Base-by-base conservation (phyloP, 345 rosid species). In the Eucalyptus camaldulensis region DNA sequence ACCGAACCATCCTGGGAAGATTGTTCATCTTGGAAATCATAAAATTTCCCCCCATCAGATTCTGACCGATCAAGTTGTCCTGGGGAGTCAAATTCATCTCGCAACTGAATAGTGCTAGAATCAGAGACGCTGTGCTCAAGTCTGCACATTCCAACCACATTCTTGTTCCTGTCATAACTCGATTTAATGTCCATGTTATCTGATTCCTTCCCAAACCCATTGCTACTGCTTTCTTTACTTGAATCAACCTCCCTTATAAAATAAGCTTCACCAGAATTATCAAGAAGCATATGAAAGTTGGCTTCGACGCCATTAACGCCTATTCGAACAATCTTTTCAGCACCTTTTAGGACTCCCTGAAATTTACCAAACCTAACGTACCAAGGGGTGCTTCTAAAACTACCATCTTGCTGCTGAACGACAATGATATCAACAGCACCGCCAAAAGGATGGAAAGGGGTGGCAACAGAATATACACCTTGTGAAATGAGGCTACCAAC, bases 351-450 rank as follows among this genome's bases (percentile, higher is more conserved):
- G 88, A 97, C 98, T 69, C 99, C 99, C 93, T 97, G 98, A 92
- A 97, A 97, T 91, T 97, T 97, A 65, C 99, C 99, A 86, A 97
- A 97, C 91, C 97, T 92, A 86, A 97, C 99, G 69, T 97, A 94
- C 99, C 99, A 97, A 65, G 99, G 99, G 1, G 98, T 95, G 90
- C 98, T 96, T 43, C 94, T 94, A 88, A 95, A 97, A 8, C 95
- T 91, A 88, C 97, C 98, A 89, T 97, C 98, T 90, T 95, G 94
- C 93, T 97, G 99, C 90, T 93, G 96, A 89, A 97, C 98, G 56
- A 95, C 99, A 88, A 97, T 96, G 19, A 95, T 96, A 92, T 97
- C 99, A 91, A 97, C 95, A 87, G 99, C 99, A 88, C 99, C 99
- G 44, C 99, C 99, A 88, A 97, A 97, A 6, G 98, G 99, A 92